Percentiles rank a stretch among this genome's conserved stretches.
These are phyloP conservation scores for Cladosporium cucumerinum DNA, from an alignment of 2,329 filamentous ascomycete species.

Conservation along the genomic window DNA sequence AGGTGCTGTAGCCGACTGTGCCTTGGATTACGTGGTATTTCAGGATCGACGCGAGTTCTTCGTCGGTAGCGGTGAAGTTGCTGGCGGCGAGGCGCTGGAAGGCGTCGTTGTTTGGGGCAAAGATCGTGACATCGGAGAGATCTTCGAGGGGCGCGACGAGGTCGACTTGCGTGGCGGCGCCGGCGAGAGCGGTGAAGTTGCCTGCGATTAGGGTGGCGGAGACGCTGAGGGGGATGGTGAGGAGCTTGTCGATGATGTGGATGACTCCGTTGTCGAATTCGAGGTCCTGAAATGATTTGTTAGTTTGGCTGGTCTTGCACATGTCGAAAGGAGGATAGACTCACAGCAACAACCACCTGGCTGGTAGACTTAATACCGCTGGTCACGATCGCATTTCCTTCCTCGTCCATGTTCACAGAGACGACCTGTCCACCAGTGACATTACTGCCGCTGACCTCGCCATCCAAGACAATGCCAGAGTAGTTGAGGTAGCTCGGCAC, in stretches of 20 bases:
- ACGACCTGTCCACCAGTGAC: constrained; percentile 58
- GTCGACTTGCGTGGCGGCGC: constrained; percentile 23
- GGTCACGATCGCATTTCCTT: constrained; percentile 43
- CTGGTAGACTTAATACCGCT: constrained; percentile 46
- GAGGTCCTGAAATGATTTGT: constrained; percentile 18
- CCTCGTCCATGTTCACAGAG: constrained; percentile 33
- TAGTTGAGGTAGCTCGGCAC: constrained; percentile 37
- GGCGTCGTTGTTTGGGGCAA: constrained; percentile 59
- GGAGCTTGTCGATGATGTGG: constrained; percentile 46
- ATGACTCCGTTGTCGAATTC: constrained; percentile 38
- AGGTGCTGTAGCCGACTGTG: constrained; percentile 51
- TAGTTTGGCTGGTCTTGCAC: neutral
- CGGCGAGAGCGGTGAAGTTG: constrained; percentile 32
- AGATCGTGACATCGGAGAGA: constrained; percentile 55
- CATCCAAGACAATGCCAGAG: constrained; percentile 11
- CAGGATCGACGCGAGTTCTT: constrained; percentile 44
- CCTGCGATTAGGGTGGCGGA: constrained; percentile 24
- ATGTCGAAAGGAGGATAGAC: constrained; percentile 22
- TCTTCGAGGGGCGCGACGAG: constrained; percentile 40
- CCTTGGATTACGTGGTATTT: constrained; percentile 62
- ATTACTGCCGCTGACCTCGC: constrained; percentile 39
- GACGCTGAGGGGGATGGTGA: constrained; percentile 38
- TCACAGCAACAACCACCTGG: constrained; percentile 49
- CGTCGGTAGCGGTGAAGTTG: constrained; percentile 34
- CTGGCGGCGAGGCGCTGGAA: constrained; percentile 55